Percentiles rank a stretch among this genome's conserved stretches.
phyloP scores from a whole-genome alignment of 306 rosid species.

The Lupinus albus region DNA sequence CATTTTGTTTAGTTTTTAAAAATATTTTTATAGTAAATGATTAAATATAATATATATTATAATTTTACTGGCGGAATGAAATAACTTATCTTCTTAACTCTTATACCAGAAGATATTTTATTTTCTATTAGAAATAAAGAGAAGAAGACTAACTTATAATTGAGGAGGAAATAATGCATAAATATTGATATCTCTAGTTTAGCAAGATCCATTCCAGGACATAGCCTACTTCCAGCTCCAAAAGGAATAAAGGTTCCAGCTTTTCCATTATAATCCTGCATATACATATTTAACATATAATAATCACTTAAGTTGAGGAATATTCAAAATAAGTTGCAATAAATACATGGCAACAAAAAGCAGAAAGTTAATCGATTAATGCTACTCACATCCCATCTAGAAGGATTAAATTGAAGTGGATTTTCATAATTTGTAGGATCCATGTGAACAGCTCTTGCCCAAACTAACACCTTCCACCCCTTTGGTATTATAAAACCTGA shows the following conservation, averaged over 20 bases:
- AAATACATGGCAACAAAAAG: too few species aligned
- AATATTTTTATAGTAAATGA: too few species aligned
- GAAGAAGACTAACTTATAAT: slow-evolving; percentile 45
- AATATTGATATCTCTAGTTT: slow-evolving; percentile 52
- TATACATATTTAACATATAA: not conserved
- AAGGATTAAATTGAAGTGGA: slow-evolving; percentile 54
- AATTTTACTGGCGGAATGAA: too few species aligned
- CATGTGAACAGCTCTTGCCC: not conserved
- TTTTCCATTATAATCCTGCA: slow-evolving; percentile 41
- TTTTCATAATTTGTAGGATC: slow-evolving; percentile 40
- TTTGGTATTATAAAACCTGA: not conserved
- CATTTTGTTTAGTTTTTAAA: too few species aligned
- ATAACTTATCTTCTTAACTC: too few species aligned
- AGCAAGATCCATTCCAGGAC: slow-evolving; percentile 48
- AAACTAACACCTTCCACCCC: not conserved
- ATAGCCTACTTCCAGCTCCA: slow-evolving; percentile 54
- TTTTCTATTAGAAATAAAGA: too few species aligned
- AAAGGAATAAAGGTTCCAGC: slow-evolving; percentile 54
- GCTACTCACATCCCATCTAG: slow-evolving; percentile 58
- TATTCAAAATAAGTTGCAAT: not conserved
- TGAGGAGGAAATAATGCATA: slow-evolving; percentile 60
- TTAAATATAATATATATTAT: too few species aligned
- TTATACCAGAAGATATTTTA: too few species aligned
- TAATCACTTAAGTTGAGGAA: not conserved
- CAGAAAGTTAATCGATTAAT: not conserved